A percentile compares a stretch with the other conserved stretches of the same genome.
Evolutionary conservation across 129 eudicot genomes (phyloP).

Genomic region (Ambrosia artemisiifolia): DNA sequence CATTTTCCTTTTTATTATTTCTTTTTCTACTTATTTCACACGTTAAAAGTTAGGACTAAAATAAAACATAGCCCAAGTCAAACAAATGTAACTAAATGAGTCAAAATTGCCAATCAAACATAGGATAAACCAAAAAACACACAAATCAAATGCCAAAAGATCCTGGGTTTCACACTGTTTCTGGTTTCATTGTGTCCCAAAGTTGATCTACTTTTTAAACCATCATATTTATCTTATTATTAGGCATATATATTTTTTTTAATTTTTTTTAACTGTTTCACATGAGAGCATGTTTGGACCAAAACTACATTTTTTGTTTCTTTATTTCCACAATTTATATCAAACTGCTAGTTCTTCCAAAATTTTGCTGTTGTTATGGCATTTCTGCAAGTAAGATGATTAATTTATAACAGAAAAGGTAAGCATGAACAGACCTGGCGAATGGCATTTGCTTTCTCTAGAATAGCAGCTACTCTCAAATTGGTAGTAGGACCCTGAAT

Average conservation of each 20-base stretch:
- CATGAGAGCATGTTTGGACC: neutral
- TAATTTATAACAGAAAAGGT: neutral
- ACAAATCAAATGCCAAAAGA: neutral
- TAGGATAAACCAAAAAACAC: neutral
- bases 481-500: conserved; percentile 71
- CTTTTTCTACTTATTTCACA: neutral
- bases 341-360: conserved; percentile 1
- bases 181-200: conserved; percentile 2
- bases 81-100: neutral
- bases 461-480: conserved; percentile 74
- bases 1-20: neutral
- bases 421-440: conserved; percentile 60
- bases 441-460: conserved; percentile 81
- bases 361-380: neutral
- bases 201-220: conserved; percentile 6
- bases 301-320: neutral
- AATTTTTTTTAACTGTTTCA: neutral
- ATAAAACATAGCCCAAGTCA: too few species aligned
- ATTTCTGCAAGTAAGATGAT: neutral
- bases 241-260: neutral
- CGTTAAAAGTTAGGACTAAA: neutral
- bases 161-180: neutral
- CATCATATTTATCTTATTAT: conserved; percentile 6
- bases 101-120: neutral
- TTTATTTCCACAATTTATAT: neutral